Base-by-base conservation (phyloP, 257 asterid genomes). In the Salvia hispanica region DNA sequence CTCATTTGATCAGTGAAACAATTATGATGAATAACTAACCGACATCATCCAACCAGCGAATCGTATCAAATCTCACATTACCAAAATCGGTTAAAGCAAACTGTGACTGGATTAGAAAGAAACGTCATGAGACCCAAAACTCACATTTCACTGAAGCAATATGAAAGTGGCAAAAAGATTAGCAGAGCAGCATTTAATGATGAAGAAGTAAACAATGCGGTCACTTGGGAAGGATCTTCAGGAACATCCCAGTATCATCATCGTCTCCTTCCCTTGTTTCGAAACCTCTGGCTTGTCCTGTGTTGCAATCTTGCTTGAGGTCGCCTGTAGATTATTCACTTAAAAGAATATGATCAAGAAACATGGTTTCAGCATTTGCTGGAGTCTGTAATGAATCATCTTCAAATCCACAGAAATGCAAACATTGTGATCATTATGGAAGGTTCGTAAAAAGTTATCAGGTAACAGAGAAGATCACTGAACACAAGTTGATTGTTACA, bases 181-280 rank as follows among this genome's bases (percentile, higher is more conserved):
- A 54, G 52, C 58, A 25, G 65, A 25, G 62, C 66, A 62, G 25
- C 48, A 52, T 33, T 56, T 16, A n/a, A 8, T 18, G 33, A 55
- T 56, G 54, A 54, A 63, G 51, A 64, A 62, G 10, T 45, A 54
- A 36, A 34, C 40, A 66, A 37, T 15, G 14, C 61, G 64, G 48
- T 83, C 78, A 84, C 34, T 62, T 79, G 77, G 93, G 86, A 68
- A 88, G 70, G 72, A 48, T 77, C 86, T n/a, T 55, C 82, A n/a
- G 95, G 95, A 3, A 86, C 82, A 31, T 85, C 96, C 96, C 96
- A 86, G 81, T 89, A 72, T 86, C 96, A 4, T 74, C 87, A 2
- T 80, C 90, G 0, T 73, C 75, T 11, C 42, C 78, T 74, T 82
- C 79, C n/a, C 75, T 78, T 81, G 66, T 13, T 73, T 75, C 5